Evolutionary conservation across 2,329 filamentous ascomycete species (phyloP).

Genomic region (Incumbomyces delicatus): DNA sequence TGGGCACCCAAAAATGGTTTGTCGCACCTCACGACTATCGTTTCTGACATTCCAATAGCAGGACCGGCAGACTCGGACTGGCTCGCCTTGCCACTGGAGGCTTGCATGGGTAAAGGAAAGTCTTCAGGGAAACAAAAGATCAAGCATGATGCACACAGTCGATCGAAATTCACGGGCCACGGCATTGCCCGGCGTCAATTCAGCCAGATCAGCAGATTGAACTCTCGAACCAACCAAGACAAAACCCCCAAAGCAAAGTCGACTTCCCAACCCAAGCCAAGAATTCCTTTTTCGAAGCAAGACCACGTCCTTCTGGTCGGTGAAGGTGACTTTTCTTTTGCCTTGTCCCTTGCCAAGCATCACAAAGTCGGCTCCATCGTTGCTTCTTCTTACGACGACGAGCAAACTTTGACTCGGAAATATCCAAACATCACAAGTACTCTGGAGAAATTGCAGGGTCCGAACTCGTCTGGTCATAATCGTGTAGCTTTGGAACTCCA

Average conservation of each 20-base stretch:
- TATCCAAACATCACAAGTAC: conserved; percentile 52
- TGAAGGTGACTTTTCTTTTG: conserved; percentile 43
- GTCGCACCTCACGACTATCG: too few species aligned
- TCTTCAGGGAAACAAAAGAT: not conserved
- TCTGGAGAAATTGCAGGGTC: not conserved
- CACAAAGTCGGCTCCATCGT: conserved; percentile 31
- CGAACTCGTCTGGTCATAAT: conserved; percentile 16
- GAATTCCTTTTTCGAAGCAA: conserved; percentile 28
- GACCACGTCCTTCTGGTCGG: conserved; percentile 37
- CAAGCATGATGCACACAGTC: conserved; percentile 7
- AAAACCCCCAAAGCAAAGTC: conserved; percentile 1
- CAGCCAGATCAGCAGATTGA: conserved; percentile 10
- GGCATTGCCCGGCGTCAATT: conserved; percentile 13
- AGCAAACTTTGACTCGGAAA: conserved; percentile 51
- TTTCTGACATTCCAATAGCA: too few species aligned
- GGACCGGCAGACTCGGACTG: too few species aligned
- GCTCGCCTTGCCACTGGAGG: too few species aligned
- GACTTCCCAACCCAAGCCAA: conserved; percentile 6
- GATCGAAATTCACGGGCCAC: conserved; percentile 12
- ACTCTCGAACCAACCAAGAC: not conserved
- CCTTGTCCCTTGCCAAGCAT: conserved; percentile 32
- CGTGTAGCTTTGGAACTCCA: conserved; percentile 25
- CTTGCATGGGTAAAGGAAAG: not conserved
- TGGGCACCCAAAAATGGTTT: too few species aligned
- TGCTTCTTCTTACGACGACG: conserved; percentile 38